Evolutionary conservation across 2,329 filamentous ascomycete species (phyloP).

Genomic region (Aspergillus bombycis): DNA sequence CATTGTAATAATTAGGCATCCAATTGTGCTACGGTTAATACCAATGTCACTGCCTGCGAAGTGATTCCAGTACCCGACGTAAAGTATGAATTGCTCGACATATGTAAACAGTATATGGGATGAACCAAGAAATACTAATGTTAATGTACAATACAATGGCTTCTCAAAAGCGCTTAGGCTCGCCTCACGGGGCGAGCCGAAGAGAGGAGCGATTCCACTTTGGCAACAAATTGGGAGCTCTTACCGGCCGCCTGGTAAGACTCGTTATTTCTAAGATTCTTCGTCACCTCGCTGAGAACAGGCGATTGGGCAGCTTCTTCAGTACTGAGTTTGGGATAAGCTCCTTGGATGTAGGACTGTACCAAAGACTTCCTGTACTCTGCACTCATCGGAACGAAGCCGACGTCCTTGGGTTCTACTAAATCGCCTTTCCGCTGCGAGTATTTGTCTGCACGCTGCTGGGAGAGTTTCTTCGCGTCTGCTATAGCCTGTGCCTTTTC

Average conservation of each 20-base stretch:
- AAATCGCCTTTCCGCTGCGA: conserved; percentile 42
- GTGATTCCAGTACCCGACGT: too few relatives aligned
- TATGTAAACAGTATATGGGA: neutral
- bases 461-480: conserved; percentile 38
- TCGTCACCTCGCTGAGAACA: conserved; percentile 36
- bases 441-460: conserved; percentile 36
- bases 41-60: neutral
- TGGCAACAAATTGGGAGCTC: conserved; percentile 39
- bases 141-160: conserved; percentile 21
- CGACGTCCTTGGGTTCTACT: conserved; percentile 36
- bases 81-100: neutral
- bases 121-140: neutral
- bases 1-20: neutral
- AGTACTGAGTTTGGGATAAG: conserved; percentile 31
- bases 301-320: conserved; percentile 25
- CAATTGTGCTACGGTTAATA: neutral
- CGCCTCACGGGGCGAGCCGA: conserved; percentile 32
- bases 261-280: conserved; percentile 44
- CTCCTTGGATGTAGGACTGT: conserved; percentile 36
- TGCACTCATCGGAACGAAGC: conserved; percentile 30
- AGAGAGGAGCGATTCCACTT: conserved; percentile 41
- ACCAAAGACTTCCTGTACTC: conserved; percentile 34
- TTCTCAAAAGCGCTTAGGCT: conserved; percentile 13
- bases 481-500: conserved; percentile 41
- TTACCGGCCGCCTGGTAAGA: conserved; percentile 44